Percentiles rank a stretch among this genome's conserved stretches.
Evolutionary conservation across 2,329 filamentous ascomycete species (phyloP).

Genomic region (Aspergillus ochraceus): DNA sequence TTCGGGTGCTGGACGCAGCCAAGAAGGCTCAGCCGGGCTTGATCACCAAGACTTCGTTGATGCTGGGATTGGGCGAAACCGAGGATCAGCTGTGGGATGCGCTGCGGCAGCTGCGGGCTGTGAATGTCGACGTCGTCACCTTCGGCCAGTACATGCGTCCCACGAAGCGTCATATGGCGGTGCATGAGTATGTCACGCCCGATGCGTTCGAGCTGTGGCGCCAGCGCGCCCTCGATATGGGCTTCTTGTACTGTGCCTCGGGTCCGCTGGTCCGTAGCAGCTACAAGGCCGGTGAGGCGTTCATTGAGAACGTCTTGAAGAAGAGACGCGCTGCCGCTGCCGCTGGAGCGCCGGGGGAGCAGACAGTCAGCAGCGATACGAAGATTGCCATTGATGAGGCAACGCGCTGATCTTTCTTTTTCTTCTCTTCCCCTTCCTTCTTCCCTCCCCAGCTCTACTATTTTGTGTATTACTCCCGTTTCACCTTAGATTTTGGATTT

Average conservation of each 20-base stretch:
- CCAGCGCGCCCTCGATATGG: constrained; percentile 85
- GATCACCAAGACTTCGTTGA: constrained; percentile 98
- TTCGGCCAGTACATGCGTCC: constrained; percentile 99
- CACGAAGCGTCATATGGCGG: constrained; percentile 95
- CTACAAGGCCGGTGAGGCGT: constrained; percentile 97
- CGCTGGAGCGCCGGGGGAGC: constrained; percentile 18
- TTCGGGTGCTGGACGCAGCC: constrained; percentile 75
- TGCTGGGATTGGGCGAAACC: constrained; percentile 92
- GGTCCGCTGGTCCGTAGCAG: constrained; percentile 90
- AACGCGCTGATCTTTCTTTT: constrained; percentile 23
- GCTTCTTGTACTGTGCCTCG: constrained; percentile 94
- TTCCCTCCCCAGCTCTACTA: background rate
- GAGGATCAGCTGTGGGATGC: constrained; percentile 82
- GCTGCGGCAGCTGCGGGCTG: constrained; percentile 73
- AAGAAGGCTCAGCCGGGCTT: constrained; percentile 75
- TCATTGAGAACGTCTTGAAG: constrained; percentile 96
- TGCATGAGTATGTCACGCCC: constrained; percentile 91
- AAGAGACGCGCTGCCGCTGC: constrained; percentile 58
- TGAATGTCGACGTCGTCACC: constrained; percentile 88
- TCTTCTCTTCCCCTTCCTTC: background rate
- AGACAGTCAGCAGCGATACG: constrained; percentile 23
- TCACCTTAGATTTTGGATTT: constrained; percentile 1
- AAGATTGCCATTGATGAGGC: constrained; percentile 27
- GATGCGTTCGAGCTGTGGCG: constrained; percentile 91
- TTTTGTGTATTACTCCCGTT: background rate